A percentile compares a stretch with the other conserved stretches of the same genome.
phyloP scores from a whole-genome alignment of 2,329 filamentous ascomycete species.

The Paecilomyces fulvus region DNA sequence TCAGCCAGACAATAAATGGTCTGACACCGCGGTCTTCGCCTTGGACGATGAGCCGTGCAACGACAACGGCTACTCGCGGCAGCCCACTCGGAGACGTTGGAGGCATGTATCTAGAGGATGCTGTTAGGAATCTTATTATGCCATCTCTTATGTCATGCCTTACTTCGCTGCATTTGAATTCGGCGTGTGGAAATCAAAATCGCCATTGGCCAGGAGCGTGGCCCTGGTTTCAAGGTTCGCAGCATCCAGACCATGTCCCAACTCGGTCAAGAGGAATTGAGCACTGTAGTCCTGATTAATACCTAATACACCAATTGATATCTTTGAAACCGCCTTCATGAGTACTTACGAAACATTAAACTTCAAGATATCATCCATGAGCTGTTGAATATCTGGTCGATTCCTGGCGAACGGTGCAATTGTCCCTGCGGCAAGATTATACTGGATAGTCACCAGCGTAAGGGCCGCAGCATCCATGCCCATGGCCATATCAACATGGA shows the following conservation, averaged over 20 bases:
- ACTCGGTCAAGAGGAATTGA: slow-evolving; percentile 34
- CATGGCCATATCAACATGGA: slow-evolving; percentile 48
- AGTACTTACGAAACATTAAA: slow-evolving; percentile 14
- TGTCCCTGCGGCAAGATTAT: slow-evolving; percentile 13
- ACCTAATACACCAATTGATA: background rate
- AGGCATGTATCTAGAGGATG: slow-evolving; percentile 1
- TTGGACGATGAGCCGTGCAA: slow-evolving; percentile 22
- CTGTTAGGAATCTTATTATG: slow-evolving; percentile 6
- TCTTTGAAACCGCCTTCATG: background rate
- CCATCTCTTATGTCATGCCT: slow-evolving; percentile 10
- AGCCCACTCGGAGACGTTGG: slow-evolving; percentile 2
- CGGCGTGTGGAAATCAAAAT: slow-evolving; percentile 28
- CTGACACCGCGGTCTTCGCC: slow-evolving; percentile 18
- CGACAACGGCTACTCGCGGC: slow-evolving; percentile 21
- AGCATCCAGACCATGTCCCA: slow-evolving; percentile 34
- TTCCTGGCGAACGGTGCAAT: slow-evolving; percentile 8
- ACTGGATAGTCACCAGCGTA: slow-evolving; percentile 11
- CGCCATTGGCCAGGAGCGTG: slow-evolving; percentile 23
- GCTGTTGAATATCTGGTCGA: slow-evolving; percentile 8
- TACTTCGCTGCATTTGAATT: slow-evolving; percentile 23
- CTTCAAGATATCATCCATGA: slow-evolving; percentile 10
- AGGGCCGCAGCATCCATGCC: slow-evolving; percentile 90
- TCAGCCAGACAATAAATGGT: slow-evolving; percentile 24
- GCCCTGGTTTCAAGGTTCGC: slow-evolving; percentile 32
- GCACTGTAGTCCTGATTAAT: slow-evolving; percentile 4